Evolutionary conservation across 2,329 filamentous ascomycete species (phyloP).

Genomic region (Aspergillus fischeri): DNA sequence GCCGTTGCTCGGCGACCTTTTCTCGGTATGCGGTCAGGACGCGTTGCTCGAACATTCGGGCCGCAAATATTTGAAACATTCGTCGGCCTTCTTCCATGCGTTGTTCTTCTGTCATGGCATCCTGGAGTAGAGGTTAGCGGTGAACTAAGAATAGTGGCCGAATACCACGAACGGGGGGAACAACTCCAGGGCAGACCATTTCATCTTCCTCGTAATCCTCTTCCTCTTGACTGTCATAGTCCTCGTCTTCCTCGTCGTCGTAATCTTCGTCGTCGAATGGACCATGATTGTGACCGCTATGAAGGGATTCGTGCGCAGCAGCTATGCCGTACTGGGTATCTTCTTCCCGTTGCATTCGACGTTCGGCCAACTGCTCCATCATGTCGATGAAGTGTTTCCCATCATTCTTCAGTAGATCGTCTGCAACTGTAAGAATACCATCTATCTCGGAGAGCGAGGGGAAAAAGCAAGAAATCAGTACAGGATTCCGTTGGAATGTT

Average conservation of each 20-base stretch:
- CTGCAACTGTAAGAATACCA: conserved; percentile 96
- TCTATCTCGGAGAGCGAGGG: conserved; percentile 48
- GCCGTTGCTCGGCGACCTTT: conserved; percentile 90
- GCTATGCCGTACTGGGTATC: conserved; percentile 70
- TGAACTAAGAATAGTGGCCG: conserved; percentile 17
- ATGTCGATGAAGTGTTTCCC: conserved; percentile 99
- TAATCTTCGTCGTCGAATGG: conserved; percentile 71
- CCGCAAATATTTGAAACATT: conserved; percentile 99
- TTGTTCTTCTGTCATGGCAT: conserved; percentile 95
- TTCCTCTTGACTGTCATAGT: conserved; percentile 59
- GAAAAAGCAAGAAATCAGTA: conserved; percentile 42
- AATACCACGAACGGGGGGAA: conserved; percentile 1
- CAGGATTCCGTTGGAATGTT: conserved; percentile 13
- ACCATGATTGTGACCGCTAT: conserved; percentile 71
- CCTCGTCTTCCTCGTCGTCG: conserved; percentile 69
- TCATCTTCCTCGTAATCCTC: conserved; percentile 65
- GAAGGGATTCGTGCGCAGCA: conserved; percentile 54
- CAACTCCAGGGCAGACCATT: conserved; percentile 45
- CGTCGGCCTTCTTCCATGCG: conserved; percentile 96
- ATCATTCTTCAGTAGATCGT: conserved; percentile 97
- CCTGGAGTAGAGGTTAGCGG: conserved; percentile 54
- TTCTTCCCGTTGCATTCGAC: conserved; percentile 93
- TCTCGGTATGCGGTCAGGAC: conserved; percentile 96
- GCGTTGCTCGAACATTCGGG: conserved; percentile 97
- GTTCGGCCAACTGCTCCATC: conserved; percentile 99